Evolutionary conservation across 768 basidiomycete species (phyloP).

Genomic region (Lepiota brunneoincarnata): DNA sequence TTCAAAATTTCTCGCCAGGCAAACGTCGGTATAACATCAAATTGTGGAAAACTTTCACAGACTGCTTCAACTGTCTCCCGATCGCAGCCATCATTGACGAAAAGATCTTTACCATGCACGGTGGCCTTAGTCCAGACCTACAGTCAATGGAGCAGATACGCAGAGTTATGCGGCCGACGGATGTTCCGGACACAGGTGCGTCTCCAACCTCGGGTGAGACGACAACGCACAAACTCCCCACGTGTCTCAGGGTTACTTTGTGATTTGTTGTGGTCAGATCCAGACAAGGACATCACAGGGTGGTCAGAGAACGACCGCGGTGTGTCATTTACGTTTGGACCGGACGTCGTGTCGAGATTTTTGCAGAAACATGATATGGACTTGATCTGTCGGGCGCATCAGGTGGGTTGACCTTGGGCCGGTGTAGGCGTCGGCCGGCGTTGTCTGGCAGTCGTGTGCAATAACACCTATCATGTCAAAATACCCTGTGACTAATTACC

Average conservation of each 20-base stretch:
- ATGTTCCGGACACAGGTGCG: slow-evolving; percentile 96
- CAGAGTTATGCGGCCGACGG: slow-evolving; percentile 97
- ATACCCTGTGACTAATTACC: slow-evolving; percentile 1
- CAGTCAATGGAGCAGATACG: slow-evolving; percentile 99
- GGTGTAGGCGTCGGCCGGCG: not conserved
- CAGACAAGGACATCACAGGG: slow-evolving; percentile 98
- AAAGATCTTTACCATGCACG: slow-evolving; percentile 99
- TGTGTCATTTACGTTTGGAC: slow-evolving; percentile 98
- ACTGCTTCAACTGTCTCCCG: slow-evolving; percentile 99
- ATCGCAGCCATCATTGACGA: slow-evolving; percentile 99
- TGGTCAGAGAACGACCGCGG: slow-evolving; percentile 99
- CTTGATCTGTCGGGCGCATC: slow-evolving; percentile 96
- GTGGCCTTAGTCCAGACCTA: slow-evolving; percentile 93
- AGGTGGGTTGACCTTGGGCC: slow-evolving; percentile 50
- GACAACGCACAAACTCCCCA: slow-evolving; percentile 2
- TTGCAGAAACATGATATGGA: slow-evolving; percentile 99
- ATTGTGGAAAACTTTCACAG: slow-evolving; percentile 99
- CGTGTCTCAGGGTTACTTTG: slow-evolving; percentile 69
- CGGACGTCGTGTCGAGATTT: slow-evolving; percentile 97
- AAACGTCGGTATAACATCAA: slow-evolving; percentile 99
- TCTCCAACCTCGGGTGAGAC: slow-evolving; percentile 4
- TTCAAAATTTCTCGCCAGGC: slow-evolving; percentile 47
- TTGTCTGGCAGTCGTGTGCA: not conserved
- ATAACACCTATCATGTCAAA: too few species aligned
- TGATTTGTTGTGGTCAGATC: slow-evolving; percentile 98